phyloP scores from a whole-genome alignment of 768 basidiomycete genomes.

The Lentinula aciculospora region DNA sequence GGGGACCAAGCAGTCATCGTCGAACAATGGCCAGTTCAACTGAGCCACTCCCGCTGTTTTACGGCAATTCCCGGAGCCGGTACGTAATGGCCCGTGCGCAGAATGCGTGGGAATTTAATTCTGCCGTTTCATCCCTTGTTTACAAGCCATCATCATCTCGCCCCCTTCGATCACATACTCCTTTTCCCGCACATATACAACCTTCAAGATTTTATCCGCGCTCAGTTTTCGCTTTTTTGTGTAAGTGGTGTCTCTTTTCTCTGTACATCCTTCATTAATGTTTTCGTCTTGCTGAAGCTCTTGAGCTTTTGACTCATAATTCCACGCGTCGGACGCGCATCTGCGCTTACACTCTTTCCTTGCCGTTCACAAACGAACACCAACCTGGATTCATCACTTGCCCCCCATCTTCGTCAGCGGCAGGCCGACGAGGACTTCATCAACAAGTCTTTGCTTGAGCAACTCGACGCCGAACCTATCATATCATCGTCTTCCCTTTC shows the following conservation, averaged over 20 bases:
- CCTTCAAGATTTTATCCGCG: not conserved
- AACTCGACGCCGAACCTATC: constrained; percentile 71
- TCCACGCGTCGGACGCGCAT: constrained; percentile 33
- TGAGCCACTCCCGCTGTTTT: constrained; percentile 8
- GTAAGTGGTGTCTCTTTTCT: not conserved
- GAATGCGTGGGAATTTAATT: not conserved
- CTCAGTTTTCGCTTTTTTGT: not conserved
- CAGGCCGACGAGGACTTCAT: constrained; percentile 75
- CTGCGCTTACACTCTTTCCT: constrained; percentile 1
- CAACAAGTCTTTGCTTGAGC: constrained; percentile 79
- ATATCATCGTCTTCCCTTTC: constrained; percentile 41
- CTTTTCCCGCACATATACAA: constrained; percentile 15
- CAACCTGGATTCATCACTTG: constrained; percentile 49
- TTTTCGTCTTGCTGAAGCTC: constrained; percentile 11
- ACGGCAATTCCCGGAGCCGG: not conserved
- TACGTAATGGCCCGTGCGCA: constrained; percentile 9
- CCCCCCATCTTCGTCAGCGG: constrained; percentile 28
- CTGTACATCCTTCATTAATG: constrained; percentile 13
- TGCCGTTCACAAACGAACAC: constrained; percentile 13
- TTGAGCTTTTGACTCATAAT: constrained; percentile 14
- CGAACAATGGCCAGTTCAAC: constrained; percentile 12
- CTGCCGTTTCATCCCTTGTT: not conserved
- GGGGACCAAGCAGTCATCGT: not conserved
- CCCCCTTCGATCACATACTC: constrained; percentile 32
- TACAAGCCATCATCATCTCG: constrained; percentile 19